Evolutionary conservation across 768 basidiomycete genomes (phyloP), one percentile per base, ranked within the genome.

Genomic region (Lactifluus piperatus): DNA sequence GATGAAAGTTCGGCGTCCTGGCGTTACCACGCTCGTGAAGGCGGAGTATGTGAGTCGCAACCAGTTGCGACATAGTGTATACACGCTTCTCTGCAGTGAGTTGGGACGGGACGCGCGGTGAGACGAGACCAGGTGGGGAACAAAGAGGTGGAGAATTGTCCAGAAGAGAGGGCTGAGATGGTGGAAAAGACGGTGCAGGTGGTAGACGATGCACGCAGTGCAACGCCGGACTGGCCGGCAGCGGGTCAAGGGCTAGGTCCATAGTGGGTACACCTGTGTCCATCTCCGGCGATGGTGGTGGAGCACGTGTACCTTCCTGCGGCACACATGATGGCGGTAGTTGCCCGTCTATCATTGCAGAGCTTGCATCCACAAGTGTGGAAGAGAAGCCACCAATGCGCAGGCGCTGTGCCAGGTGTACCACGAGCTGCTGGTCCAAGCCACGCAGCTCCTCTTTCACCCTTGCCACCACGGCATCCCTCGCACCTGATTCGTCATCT

Each of bases 61-160:
- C 63, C 52, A 64, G 63, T 47, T 64, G 61, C 45, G 61, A 39
- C 62, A 64, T 64, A 14, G 61, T 58, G 47, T 58, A 63, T 18
- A 63, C 44, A 32, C 50, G 53, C 44, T 58, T 55, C 45, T 58
- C 62, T 6, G 57, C 29, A 13, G 60, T 6, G 14, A 36, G 5
- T 30, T 45, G 49, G 20, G 59, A 4, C 18, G 48, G 37, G 18
- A 51, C 49, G 29, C 59, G 59, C 16, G 59, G 59, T 36, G 59
- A 60, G 29, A 60, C 54, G 4, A 60, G 59, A 27, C 59, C 54
- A 44, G 59, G 59, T 0, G 59, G 59, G 2, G 54, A 39, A 24
- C 34, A 20, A 22, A 39, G 52, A 56, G 27, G 43, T 10, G 29
- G 11, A 5, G 30, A 47, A 30, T 51, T 26, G 44, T 48, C 20